phyloP scores from a whole-genome alignment of 2,329 filamentous ascomycete species.

The Trichoderma endophyticum region DNA sequence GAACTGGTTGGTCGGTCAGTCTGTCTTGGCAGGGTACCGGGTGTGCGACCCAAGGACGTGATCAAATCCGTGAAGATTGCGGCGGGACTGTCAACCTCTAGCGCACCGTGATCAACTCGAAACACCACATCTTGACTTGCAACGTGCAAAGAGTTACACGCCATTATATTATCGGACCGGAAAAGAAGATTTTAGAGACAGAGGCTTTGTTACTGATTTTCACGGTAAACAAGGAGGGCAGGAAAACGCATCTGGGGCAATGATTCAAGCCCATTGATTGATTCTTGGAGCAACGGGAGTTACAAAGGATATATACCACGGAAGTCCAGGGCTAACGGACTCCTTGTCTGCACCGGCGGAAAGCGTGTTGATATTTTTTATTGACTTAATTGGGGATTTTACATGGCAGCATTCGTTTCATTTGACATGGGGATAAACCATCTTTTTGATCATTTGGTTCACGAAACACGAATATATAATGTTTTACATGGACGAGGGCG shows the following conservation, averaged over 20 bases:
- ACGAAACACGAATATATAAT: neutral
- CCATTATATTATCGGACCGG: neutral
- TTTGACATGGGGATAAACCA: neutral
- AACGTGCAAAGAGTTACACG: neutral
- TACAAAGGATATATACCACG: constrained; percentile 13
- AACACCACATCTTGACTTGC: neutral
- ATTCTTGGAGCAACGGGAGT: constrained; percentile 10
- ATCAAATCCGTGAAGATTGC: constrained; percentile 32
- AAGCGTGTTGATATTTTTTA: neutral
- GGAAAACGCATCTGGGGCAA: neutral
- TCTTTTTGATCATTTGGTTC: neutral
- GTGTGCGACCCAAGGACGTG: constrained; percentile 38
- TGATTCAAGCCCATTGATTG: neutral
- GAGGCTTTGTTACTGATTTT: neutral
- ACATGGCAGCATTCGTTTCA: neutral
- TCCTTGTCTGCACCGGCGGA: neutral
- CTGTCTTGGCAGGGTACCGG: constrained; percentile 40
- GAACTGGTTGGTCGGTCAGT: constrained; percentile 37
- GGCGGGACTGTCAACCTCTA: constrained; percentile 19
- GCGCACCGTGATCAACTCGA: neutral
- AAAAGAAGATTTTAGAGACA: neutral
- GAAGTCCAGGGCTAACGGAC: neutral
- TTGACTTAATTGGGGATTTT: neutral
- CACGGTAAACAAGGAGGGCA: neutral
- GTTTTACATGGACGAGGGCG: neutral